phyloP scores from a whole-genome alignment of 495 filamentous ascomycete species.

The Cladorrhinum samala region DNA sequence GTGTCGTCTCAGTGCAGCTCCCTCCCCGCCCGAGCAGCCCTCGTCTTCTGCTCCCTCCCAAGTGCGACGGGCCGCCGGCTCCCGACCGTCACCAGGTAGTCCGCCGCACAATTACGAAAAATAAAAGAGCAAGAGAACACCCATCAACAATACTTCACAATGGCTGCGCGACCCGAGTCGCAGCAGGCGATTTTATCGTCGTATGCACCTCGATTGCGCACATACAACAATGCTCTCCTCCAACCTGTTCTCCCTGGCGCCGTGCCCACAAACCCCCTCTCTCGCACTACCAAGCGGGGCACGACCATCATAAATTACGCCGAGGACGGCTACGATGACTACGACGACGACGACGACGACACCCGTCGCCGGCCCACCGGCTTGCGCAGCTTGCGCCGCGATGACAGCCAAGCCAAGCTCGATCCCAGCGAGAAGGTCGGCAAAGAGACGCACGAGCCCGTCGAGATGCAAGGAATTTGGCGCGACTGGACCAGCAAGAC shows the following conservation, averaged over 20 bases:
- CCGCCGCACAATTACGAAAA: neutral
- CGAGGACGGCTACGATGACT: constrained; percentile 90
- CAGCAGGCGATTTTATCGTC: constrained; percentile 86
- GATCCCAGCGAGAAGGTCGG: constrained; percentile 68
- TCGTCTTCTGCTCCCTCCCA: neutral
- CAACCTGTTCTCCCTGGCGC: constrained; percentile 73
- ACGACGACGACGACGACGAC: constrained; percentile 83
- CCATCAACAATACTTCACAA: constrained; percentile 16
- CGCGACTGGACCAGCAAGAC: constrained; percentile 91
- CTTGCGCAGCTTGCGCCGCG: constrained; percentile 70
- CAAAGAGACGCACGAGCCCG: constrained; percentile 73
- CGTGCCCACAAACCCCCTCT: constrained; percentile 56
- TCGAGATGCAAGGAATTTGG: constrained; percentile 84
- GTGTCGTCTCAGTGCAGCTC: too few relatives aligned
- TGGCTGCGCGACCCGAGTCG: constrained; percentile 35
- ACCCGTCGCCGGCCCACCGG: constrained; percentile 72
- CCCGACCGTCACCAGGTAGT: constrained; percentile 17
- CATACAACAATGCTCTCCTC: constrained; percentile 87
- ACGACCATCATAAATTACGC: constrained; percentile 96
- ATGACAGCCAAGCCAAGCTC: constrained; percentile 56
- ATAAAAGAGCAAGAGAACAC: neutral
- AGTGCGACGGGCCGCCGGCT: neutral
- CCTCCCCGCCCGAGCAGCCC: too few relatives aligned
- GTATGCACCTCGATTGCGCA: constrained; percentile 85
- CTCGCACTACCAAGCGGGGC: constrained; percentile 91